Base-by-base conservation (phyloP, 805 yeast species). In the Hemisphaericaspora nanyangensis region DNA sequence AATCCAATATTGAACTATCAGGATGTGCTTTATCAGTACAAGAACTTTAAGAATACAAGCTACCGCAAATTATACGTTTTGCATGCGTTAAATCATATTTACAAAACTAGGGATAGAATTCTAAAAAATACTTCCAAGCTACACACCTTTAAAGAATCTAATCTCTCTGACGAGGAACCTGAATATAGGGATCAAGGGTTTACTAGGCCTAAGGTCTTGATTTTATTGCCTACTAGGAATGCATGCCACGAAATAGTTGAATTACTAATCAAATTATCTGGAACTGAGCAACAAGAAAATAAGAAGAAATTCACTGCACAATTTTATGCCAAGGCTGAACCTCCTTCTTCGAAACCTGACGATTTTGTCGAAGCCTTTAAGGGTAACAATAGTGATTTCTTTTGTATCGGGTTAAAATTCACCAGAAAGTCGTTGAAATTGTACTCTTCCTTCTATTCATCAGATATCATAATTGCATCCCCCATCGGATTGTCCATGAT, bases 131-230 rank as follows among this genome's bases (percentile, higher is more conserved):
- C 82, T 49, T 74, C 76, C 35, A 79, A 77, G 49, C 48, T 81
- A 16, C 61, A 68, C 22, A 48, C 58, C 13, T 67, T 65, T 40
- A 70, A 69, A 43, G 77, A 69, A 27, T 56, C 63, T 58, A 71
- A 39, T 55, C 65, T 42, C 7, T 65, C 66, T 3, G 52, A 51
- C 3, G 54, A 57, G 48, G 80, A 75, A 43, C 76, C 76, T 10
- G 95, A 87, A 51, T 72, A 74, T 47, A 68, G 95, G 40, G 99
- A 93, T 58, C 98, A 93, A 60, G 98, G 99, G 20, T 93, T 88
- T 58, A 90, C 96, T 0, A 74, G 98, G 45, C 95, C 99, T 1
- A 90, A 89, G 53, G 89, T 84, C 1, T 63, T 93, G 40, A 77
- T 91, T 5, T 61, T 93, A 18, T 65, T 87, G 29, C 98, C 99